These are phyloP conservation scores for Termitomyces heimii DNA, from an alignment of 768 basidiomycete genomes.

Conservation along the genomic window DNA sequence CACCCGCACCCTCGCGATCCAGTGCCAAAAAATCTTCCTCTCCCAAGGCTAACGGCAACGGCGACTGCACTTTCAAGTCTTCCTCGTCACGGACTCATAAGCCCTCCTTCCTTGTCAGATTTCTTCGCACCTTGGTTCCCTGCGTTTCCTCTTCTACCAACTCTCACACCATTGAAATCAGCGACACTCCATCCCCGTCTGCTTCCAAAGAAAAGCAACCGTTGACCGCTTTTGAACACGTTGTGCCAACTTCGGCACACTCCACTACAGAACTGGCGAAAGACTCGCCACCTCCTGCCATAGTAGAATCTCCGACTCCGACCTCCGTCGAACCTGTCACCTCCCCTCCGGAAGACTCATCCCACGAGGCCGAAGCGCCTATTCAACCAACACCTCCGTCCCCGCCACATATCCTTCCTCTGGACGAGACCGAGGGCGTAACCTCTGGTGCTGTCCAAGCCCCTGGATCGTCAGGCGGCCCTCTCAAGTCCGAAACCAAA, in stretches of 20 bases:
- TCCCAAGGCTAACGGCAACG: constrained; percentile 15
- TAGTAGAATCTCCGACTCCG: constrained; percentile 3
- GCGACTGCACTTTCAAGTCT: constrained; percentile 11
- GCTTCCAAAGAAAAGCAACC: constrained; percentile 24
- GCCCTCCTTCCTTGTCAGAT: constrained; percentile 52
- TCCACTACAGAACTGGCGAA: not conserved
- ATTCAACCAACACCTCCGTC: constrained; percentile 28
- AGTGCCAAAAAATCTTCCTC: constrained; percentile 7
- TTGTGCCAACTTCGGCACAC: not conserved
- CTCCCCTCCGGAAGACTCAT: not conserved
- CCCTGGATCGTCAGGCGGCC: constrained; percentile 71
- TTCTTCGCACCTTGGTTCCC: constrained; percentile 59
- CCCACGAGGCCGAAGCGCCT: constrained; percentile 23
- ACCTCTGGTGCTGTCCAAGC: constrained; percentile 91
- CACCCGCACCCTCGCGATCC: constrained; percentile 6
- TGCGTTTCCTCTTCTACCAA: constrained; percentile 51
- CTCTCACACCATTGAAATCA: constrained; percentile 39
- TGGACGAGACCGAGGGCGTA: constrained; percentile 79
- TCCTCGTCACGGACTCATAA: constrained; percentile 21
- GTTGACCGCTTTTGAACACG: constrained; percentile 4
- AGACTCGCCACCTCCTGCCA: constrained; percentile 2
- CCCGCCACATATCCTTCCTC: constrained; percentile 34
- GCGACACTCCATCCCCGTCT: constrained; percentile 19
- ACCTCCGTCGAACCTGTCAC: constrained; percentile 6
- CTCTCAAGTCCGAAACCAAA: constrained; percentile 21